These are phyloP conservation scores for Neurospora sp. DNA, from an alignment of 495 filamentous ascomycete genomes.

Conservation along the genomic window DNA sequence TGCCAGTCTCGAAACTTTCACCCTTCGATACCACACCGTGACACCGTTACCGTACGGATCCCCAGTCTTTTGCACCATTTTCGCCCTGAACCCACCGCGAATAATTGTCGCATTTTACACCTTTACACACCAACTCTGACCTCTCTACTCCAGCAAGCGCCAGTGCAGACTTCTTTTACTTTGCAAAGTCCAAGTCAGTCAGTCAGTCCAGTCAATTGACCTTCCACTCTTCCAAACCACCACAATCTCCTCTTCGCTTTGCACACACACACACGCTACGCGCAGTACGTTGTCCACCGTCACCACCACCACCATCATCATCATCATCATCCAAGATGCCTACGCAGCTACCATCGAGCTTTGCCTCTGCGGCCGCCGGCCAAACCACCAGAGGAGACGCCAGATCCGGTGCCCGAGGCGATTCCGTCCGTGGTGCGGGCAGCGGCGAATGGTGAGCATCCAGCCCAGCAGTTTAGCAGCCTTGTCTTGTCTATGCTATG, in stretches of 20 bases:
- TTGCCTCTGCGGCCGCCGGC: slow-evolving; percentile 73
- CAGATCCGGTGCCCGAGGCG: slow-evolving; percentile 18
- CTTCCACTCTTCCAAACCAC: background rate
- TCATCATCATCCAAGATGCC: slow-evolving; percentile 42
- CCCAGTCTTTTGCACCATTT: background rate
- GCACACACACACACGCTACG: background rate
- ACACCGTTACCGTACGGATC: background rate
- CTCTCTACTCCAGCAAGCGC: background rate
- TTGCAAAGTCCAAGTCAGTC: background rate
- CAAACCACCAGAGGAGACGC: slow-evolving; percentile 49
- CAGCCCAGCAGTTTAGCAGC: background rate
- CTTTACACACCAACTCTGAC: background rate
- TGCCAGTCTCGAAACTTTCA: background rate
- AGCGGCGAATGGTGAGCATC: slow-evolving; percentile 28
- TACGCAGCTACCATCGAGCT: slow-evolving; percentile 70
- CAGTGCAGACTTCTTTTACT: background rate
- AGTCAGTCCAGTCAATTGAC: background rate
- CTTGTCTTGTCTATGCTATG: background rate
- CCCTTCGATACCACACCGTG: background rate
- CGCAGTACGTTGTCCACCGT: background rate
- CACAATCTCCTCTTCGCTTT: background rate
- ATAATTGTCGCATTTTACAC: background rate
- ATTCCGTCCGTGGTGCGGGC: slow-evolving; percentile 19
- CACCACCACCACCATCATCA: background rate
- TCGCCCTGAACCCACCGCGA: background rate